Conservation (phyloP, 2,329 filamentous ascomycete genomes). For the Colletotrichum lindemuthianum region DNA sequence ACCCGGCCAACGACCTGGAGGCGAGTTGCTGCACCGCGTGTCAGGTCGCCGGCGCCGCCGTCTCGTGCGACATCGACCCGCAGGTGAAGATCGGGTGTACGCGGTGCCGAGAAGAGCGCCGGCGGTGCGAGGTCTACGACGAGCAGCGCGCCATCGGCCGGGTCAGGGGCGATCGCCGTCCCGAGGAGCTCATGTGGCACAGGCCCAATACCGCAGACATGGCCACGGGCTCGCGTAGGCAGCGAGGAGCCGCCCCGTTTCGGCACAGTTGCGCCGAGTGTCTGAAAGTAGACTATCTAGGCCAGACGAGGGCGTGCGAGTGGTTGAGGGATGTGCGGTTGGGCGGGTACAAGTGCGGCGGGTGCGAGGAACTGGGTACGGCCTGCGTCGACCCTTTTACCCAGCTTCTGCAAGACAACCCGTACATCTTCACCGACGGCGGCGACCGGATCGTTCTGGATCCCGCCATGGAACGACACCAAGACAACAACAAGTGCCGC, state of each 20-base stretch:
- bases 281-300: too few relatives aligned
- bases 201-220: conserved; percentile 28
- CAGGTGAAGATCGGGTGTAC: conserved; percentile 30
- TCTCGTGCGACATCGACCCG: conserved; percentile 31
- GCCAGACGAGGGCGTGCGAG: background rate
- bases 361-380: conserved; percentile 36
- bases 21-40: conserved; percentile 28
- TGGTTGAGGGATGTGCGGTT: conserved; percentile 29
- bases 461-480: background rate
- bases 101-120: conserved; percentile 9
- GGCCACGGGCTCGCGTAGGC: conserved; percentile 19
- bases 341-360: conserved; percentile 24
- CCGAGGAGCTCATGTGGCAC: conserved; percentile 22
- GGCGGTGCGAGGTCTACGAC: conserved; percentile 12
- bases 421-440: background rate
- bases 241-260: conserved; percentile 29
- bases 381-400: conserved; percentile 38
- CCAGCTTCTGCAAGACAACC: conserved; percentile 24
- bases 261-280: too few relatives aligned
- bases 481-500: conserved; percentile 4
- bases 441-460: conserved; percentile 4
- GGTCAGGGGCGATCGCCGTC: background rate
- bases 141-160: conserved; percentile 7
- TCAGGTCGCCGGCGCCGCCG: background rate
- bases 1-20: conserved; percentile 8